Base-by-base conservation (phyloP, 2,329 filamentous ascomycete genomes). In the Exutisphaerella laricina region DNA sequence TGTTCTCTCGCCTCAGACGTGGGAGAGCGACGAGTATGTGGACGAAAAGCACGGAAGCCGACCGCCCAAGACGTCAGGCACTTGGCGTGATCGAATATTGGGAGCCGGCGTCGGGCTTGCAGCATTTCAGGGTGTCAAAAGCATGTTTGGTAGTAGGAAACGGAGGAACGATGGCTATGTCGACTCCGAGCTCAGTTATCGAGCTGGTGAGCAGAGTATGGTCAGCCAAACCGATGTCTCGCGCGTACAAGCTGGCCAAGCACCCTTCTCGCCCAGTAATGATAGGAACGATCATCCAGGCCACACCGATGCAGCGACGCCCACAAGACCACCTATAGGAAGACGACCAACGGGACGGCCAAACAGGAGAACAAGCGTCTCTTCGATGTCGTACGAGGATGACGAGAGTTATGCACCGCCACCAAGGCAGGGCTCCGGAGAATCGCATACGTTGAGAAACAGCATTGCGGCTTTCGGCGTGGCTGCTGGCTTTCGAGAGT, bases 111-210 rank as follows among this genome's bases (percentile, higher is more conserved):
- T 66, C 23, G 70, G 68, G 7, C 58, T 71, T n/a, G 68, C 67
- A 23, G 62, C 59, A 25, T 58, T 60, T 26, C 46, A 61, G 54
- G 53, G 61, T 7, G 49, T 59, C 1, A 59, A 65, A 59, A 63
- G 84, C 77, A 50, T 80, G 78, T 9, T 87, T 82, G 52, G 50
- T 32, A 64, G 68, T 13, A 75, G 76, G 32, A 70, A 71, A 18
- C 58, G 67, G 61, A 45, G 64, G 31, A 73, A 79, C 48, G 70
- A 73, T 26, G 71, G 73, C 42, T 70, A 72, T 22, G 72, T 74
- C 39, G 69, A 72, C 8, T 70, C 67, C 10, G 71, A 71, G 33
- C 79, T 79, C 25, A 50, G 46, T 54, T 63, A 62, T 34, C 39
- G 53, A 31, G 57, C 59, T 13, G 70, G 66, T 14, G 66, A 67